Percentiles rank a stretch among this genome's conserved stretches.
These are phyloP conservation scores for Phytophthora pinifolia DNA, from an alignment of 352 stramenopile genomes.

Conservation along the genomic window DNA sequence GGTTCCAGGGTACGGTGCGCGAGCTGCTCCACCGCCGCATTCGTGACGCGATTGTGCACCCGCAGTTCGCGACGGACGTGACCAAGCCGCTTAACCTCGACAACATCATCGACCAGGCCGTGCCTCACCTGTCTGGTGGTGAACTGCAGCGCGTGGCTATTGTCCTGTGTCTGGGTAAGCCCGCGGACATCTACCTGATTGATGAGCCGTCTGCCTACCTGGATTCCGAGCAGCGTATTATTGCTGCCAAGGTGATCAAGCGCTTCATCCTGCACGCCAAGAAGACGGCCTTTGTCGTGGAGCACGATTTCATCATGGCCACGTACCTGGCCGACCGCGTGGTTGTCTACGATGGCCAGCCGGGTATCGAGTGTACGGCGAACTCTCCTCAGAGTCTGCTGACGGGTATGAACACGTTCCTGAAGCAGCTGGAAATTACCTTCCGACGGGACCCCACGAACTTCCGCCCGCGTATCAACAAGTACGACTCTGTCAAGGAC, in stretches of 20 bases:
- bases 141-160: conserved; percentile 99
- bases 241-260: conserved; percentile 99
- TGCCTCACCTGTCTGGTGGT: conserved; percentile 98
- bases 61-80: conserved; percentile 99
- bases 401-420: conserved; percentile 99
- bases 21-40: conserved; percentile 98
- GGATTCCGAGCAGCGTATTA: conserved; percentile 99
- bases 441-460: conserved; percentile 99
- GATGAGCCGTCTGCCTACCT: conserved; percentile 99
- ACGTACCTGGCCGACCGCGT: conserved; percentile 98
- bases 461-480: conserved; percentile 97
- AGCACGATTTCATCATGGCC: conserved; percentile 99
- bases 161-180: conserved; percentile 96
- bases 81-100: conserved; percentile 98
- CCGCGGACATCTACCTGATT: conserved; percentile 99
- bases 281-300: conserved; percentile 99
- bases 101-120: conserved; percentile 98
- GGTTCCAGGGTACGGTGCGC: conserved; percentile 95
- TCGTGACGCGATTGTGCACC: conserved; percentile 96
- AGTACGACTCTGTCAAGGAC: conserved; percentile 96
- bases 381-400: conserved; percentile 94
- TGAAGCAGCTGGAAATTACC: conserved; percentile 98
- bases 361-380: conserved; percentile 97
- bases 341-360: conserved; percentile 95
- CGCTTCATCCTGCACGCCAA: conserved; percentile 99